Base-by-base conservation (phyloP, 2,329 filamentous ascomycete species). In the Apiospora arundinis region DNA sequence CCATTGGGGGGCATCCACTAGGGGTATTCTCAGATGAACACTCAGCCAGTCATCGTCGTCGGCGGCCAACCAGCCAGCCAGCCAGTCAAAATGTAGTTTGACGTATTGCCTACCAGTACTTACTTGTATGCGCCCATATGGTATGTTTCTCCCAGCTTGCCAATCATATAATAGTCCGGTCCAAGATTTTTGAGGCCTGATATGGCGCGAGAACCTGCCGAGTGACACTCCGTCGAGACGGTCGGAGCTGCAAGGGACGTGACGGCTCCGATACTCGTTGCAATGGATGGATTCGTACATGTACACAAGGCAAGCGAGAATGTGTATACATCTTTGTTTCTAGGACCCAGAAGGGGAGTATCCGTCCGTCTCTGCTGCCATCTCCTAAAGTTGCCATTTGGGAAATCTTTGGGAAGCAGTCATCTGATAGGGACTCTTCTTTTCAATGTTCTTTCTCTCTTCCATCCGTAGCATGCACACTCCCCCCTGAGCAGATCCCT, bases 351-450 rank as follows among this genome's bases (percentile, higher is more conserved):
- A 37, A 60, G 52, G 25, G 52, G 25, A 21, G 28, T 21, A 9
- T 9, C 16, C 8, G 28, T 37, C 16, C 21, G 16, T 32, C 37
- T 18, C 21, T 63, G 32, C 56, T 18, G 56, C 18, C 56, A 12
- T 63, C 56, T 63, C 56, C 32, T 63, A 63, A 63, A 63, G 32
- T 63, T 63, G 32, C 56, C 56, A 12, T 63, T 63, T 63, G 5
- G 5, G 32, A 40, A 40, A 63, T 21, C 11, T 28, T 3, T 6
- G 18, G 18, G 52, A 56, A 21, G 52, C 25, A 18, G 14, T 32
- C 28, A 14, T 25, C n/a, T 25, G 49, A 52, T 52, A 23, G 16
- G 18, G 52, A 6, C 11, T 16, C 16, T 60, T 37, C 52, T 60
- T 37, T 60, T 2, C 9, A 45, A 45, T 45, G 45, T 48, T 48